phyloP scores from a whole-genome alignment of 2,329 filamentous ascomycete genomes.

The Aspergillus sojae region DNA sequence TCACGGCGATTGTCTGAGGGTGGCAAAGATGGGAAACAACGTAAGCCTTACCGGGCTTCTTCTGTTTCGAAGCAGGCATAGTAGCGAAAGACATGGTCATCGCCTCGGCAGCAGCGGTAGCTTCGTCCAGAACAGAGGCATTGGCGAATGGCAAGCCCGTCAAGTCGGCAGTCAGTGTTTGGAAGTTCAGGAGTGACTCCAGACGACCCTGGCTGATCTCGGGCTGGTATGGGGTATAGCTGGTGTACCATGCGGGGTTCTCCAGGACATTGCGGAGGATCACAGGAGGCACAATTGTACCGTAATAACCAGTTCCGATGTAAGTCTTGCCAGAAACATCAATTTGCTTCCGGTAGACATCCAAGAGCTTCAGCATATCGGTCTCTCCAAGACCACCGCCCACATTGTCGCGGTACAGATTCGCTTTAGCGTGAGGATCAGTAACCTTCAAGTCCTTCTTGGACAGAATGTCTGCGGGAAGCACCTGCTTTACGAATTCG shows the following conservation, averaged over 20 bases:
- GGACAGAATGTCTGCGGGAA: slow-evolving; percentile 78
- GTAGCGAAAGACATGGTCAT: slow-evolving; percentile 90
- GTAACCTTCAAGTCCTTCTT: slow-evolving; percentile 63
- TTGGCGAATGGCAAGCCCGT: slow-evolving; percentile 87
- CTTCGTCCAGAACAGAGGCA: slow-evolving; percentile 86
- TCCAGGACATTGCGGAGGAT: slow-evolving; percentile 92
- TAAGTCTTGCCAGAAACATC: slow-evolving; percentile 64
- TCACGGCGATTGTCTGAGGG: slow-evolving; percentile 81
- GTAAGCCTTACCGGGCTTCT: slow-evolving; percentile 75
- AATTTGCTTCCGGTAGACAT: slow-evolving; percentile 57
- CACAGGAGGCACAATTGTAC: slow-evolving; percentile 81
- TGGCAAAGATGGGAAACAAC: slow-evolving; percentile 82
- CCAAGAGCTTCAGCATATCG: slow-evolving; percentile 45
- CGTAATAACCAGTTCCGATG: slow-evolving; percentile 87
- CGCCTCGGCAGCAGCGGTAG: slow-evolving; percentile 89
- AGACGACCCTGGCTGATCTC: slow-evolving; percentile 95
- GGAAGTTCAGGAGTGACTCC: slow-evolving; percentile 92
- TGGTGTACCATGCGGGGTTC: slow-evolving; percentile 95
- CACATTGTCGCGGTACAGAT: slow-evolving; percentile 42
- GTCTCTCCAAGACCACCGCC: slow-evolving; percentile 51
- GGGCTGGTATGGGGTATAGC: slow-evolving; percentile 95
- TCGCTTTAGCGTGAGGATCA: slow-evolving; percentile 46
- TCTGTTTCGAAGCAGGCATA: slow-evolving; percentile 70
- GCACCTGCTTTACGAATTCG: slow-evolving; percentile 80
- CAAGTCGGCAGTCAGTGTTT: slow-evolving; percentile 87